Evolutionary conservation across 805 yeast species (phyloP).

Genomic region (Clavispora asparagi): DNA sequence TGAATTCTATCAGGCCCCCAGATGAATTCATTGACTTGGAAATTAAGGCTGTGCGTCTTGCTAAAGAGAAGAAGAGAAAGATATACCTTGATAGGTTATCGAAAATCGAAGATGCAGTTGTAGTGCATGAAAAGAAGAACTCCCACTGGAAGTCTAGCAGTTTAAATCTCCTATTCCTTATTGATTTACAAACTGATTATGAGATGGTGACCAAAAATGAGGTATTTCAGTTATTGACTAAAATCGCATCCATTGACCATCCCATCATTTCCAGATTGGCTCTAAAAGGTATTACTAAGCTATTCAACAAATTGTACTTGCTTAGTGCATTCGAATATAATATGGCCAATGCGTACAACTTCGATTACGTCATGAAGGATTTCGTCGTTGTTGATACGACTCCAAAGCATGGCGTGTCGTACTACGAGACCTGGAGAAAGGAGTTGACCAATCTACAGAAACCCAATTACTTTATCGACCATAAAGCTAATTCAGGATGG

Average conservation of each 20-base stretch:
- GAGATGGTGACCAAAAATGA: constrained; percentile 42
- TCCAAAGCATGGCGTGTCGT: constrained; percentile 30
- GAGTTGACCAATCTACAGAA: constrained; percentile 47
- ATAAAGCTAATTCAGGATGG: constrained; percentile 58
- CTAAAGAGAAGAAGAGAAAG: constrained; percentile 55
- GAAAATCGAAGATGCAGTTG: constrained; percentile 36
- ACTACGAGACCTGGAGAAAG: constrained; percentile 35
- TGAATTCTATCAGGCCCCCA: constrained; percentile 54
- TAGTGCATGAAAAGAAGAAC: constrained; percentile 21
- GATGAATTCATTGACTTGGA: constrained; percentile 54
- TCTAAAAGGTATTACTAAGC: constrained; percentile 51
- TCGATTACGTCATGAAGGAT: constrained; percentile 28
- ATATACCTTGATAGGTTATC: constrained; percentile 36
- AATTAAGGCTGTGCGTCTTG: constrained; percentile 53
- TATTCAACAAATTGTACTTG: constrained; percentile 35
- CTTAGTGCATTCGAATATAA: constrained; percentile 47
- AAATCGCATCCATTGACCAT: constrained; percentile 54
- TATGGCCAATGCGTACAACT: constrained; percentile 37
- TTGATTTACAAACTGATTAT: constrained; percentile 47
- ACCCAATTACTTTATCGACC: constrained; percentile 56
- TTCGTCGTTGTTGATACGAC: constrained; percentile 38
- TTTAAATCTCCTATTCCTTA: constrained; percentile 45
- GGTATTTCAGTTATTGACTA: constrained; percentile 40
- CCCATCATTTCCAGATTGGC: constrained; percentile 62
- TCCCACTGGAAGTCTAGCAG: constrained; percentile 56